These are phyloP conservation scores for Colletotrichum sp. DNA, from an alignment of 2,329 filamentous ascomycete species.

Conservation along the genomic window DNA sequence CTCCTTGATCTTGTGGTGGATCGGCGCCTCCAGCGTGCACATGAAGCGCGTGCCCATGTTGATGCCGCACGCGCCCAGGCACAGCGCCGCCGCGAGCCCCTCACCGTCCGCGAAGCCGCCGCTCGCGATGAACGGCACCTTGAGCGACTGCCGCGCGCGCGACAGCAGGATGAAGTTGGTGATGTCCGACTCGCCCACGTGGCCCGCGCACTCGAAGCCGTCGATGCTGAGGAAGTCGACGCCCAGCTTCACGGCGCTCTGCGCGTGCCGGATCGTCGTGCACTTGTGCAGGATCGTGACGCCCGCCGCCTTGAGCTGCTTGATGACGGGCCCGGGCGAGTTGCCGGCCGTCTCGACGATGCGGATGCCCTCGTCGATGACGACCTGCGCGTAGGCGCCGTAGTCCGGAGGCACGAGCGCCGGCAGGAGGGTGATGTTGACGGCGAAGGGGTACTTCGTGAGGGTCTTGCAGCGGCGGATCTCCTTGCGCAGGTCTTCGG, in stretches of 20 bases:
- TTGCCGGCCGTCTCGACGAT: constrained; percentile 95
- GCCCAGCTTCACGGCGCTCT: constrained; percentile 89
- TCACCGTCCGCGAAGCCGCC: constrained; percentile 96
- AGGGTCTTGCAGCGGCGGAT: constrained; percentile 85
- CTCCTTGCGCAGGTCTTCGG: constrained; percentile 90
- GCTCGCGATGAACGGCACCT: constrained; percentile 91
- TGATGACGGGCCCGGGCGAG: constrained; percentile 86
- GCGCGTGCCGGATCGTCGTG: constrained; percentile 92
- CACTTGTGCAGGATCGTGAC: constrained; percentile 93
- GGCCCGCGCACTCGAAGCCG: constrained; percentile 94
- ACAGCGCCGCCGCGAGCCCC: constrained; percentile 88
- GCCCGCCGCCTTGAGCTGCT: constrained; percentile 80
- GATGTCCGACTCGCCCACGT: constrained; percentile 87
- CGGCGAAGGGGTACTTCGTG: constrained; percentile 82
- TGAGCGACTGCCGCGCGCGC: constrained; percentile 82
- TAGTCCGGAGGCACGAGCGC: constrained; percentile 92
- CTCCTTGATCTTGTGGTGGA: constrained; percentile 93
- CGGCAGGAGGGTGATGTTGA: constrained; percentile 94
- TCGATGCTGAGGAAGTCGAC: constrained; percentile 98
- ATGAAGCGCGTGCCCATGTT: constrained; percentile 99
- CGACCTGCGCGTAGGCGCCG: constrained; percentile 85
- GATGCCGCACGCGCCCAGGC: constrained; percentile 88
- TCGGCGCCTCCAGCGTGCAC: constrained; percentile 91
- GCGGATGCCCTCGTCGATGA: constrained; percentile 90
- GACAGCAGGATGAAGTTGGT: constrained; percentile 90